Conservation (phyloP, 768 basidiomycete genomes). For the Kwoniella botswanensis region DNA sequence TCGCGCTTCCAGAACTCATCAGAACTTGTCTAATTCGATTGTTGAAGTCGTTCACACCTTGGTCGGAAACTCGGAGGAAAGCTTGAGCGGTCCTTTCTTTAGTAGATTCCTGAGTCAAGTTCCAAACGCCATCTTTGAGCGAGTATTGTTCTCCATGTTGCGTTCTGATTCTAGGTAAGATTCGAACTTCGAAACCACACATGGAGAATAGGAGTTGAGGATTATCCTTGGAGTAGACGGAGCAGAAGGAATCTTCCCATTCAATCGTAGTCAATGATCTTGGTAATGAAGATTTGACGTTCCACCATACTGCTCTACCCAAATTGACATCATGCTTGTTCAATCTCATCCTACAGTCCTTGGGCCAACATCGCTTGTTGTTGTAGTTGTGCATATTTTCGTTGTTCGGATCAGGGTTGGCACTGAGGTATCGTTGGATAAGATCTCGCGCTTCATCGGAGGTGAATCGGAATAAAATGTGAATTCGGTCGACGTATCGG, state of each 20-base stretch:
- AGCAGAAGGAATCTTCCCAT: slow-evolving; percentile 98
- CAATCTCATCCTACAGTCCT: slow-evolving; percentile 97
- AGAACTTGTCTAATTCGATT: slow-evolving; percentile 90
- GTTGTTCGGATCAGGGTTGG: slow-evolving; percentile 96
- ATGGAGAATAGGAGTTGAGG: slow-evolving; percentile 97
- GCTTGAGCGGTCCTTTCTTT: slow-evolving; percentile 98
- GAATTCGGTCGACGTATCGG: slow-evolving; percentile 91
- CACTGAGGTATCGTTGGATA: slow-evolving; percentile 95
- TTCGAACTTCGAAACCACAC: slow-evolving; percentile 98
- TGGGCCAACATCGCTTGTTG: slow-evolving; percentile 99
- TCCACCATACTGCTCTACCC: slow-evolving; percentile 98
- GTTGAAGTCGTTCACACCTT: slow-evolving; percentile 96
- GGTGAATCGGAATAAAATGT: slow-evolving; percentile 95
- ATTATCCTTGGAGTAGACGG: slow-evolving; percentile 96
- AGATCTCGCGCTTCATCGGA: slow-evolving; percentile 97
- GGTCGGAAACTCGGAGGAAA: slow-evolving; percentile 95
- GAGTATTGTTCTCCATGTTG: slow-evolving; percentile 97
- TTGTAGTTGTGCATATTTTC: slow-evolving; percentile 99
- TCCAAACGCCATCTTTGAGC: slow-evolving; percentile 94
- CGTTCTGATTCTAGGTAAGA: slow-evolving; percentile 92
- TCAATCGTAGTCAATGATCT: slow-evolving; percentile 96
- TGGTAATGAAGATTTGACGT: slow-evolving; percentile 95
- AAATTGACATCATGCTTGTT: slow-evolving; percentile 99
- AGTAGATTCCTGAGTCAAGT: slow-evolving; percentile 92
- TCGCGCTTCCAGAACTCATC: slow-evolving; percentile 98